Percentiles rank a stretch among this genome's conserved stretches.
phyloP scores from a whole-genome alignment of 345 rosid species.

The Populus simonii region DNA sequence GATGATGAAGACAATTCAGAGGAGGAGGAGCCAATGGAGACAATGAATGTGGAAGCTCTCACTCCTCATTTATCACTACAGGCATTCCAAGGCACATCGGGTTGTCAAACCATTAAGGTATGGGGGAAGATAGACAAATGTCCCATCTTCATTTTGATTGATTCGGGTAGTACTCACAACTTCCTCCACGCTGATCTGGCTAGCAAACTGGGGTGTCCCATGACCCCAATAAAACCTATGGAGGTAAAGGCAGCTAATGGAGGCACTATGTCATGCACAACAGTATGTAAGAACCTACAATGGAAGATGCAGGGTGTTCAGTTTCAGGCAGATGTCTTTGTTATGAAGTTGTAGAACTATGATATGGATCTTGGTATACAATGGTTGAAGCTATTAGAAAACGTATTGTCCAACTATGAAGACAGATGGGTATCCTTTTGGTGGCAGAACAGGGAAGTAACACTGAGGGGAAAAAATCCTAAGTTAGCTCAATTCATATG shows the following conservation, averaged over 20 bases:
- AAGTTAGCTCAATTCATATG: too few relatives aligned
- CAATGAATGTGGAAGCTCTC: neutral
- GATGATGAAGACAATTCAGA: neutral
- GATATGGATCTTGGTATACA: too few relatives aligned
- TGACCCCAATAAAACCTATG: neutral
- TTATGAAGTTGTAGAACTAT: too few relatives aligned
- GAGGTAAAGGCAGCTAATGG: neutral
- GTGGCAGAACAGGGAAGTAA: too few relatives aligned
- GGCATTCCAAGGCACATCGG: rapidly evolving
- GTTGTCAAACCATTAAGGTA: neutral
- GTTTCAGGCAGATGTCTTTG: too few relatives aligned
- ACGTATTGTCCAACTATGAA: too few relatives aligned
- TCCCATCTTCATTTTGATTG: too few relatives aligned
- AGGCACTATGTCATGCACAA: neutral
- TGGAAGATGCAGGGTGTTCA: too few relatives aligned
- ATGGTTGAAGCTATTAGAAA: too few relatives aligned
- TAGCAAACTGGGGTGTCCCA: neutral
- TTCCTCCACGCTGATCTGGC: rapidly evolving
- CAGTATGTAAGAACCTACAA: too few relatives aligned
- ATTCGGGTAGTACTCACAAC: neutral
- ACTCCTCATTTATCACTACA: neutral
- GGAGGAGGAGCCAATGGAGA: rapidly evolving
- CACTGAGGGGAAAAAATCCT: too few relatives aligned
- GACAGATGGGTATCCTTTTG: too few relatives aligned
- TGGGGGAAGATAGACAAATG: neutral